Base-by-base conservation (phyloP, 768 basidiomycete genomes). In the Suillus placidus region DNA sequence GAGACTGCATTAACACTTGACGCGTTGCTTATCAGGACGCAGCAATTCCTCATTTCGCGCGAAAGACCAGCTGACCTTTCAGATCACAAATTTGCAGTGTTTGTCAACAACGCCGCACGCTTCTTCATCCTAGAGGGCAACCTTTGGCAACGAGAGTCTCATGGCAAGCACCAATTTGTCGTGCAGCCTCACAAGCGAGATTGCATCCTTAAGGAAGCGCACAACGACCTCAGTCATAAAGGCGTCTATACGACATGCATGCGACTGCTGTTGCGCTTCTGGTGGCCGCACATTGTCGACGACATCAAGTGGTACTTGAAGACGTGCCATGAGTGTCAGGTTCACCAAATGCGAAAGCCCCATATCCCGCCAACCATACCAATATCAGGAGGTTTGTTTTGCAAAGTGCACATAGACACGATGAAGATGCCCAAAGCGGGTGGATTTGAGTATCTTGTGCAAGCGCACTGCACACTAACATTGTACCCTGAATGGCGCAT, bases 401-500 rank as follows among this genome's bases (percentile, higher is more conserved):
- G 45, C 7, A 47, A 47, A 23, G 45, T 20, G 1, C 45, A 47
- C 8, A 8, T 47, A 0, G 20, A 47, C 9, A 67, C 57, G 0
- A 67, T 69, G 56, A 13, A 62, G 0, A 69, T 69, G 68, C 60
- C 57, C 0, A 52, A 45, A 14, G 45, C 56, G 1, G 10, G 38
- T 1, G 23, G 68, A 0, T 69, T 62, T 26, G 4, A 23, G 0
- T 77, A 68, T 18, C 72, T 80, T 14, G 69, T 67, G 70, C 30
- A 68, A 2, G 66, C 55, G n/a, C n/a, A n/a, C n/a, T n/a, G 1
- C 60, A n/a, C n/a, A 0, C 37, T 70, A 0, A 55, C 61, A 0
- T 37, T 55, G 0, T 68, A 64, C 12, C 69, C 10, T n/a, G 79
- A 9, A 77, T 81, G 60, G 60, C 67, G 18, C 61, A 79, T 80